Evolutionary conservation across 805 yeast species (phyloP).

Genomic region (Blastobotrys robertii): DNA sequence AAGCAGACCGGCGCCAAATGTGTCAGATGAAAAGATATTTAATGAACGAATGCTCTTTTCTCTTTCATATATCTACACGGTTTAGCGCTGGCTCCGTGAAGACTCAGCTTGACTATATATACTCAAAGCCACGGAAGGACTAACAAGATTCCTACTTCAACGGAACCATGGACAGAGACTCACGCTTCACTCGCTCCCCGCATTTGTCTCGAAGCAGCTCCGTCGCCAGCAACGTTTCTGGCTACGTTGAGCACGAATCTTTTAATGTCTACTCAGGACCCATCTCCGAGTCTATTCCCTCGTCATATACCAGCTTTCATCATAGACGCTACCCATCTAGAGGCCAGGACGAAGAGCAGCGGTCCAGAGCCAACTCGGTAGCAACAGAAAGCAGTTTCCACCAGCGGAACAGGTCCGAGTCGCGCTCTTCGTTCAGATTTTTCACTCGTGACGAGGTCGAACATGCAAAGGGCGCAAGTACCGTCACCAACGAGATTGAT

Average conservation of each 20-base stretch:
- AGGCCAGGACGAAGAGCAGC: slow-evolving; percentile 11
- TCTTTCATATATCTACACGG: too few relatives aligned
- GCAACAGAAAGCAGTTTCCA: slow-evolving; percentile 1
- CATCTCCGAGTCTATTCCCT: slow-evolving; percentile 58
- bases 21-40: too few relatives aligned
- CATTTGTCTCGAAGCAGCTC: too few relatives aligned
- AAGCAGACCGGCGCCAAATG: too few relatives aligned
- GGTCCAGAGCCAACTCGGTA: neutral
- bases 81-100: too few relatives aligned
- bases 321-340: slow-evolving; percentile 15
- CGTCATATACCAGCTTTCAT: slow-evolving; percentile 60
- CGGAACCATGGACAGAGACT: too few relatives aligned
- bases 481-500: slow-evolving; percentile 44
- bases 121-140: too few relatives aligned
- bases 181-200: too few relatives aligned
- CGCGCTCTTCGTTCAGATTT: slow-evolving; percentile 50
- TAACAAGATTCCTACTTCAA: too few relatives aligned
- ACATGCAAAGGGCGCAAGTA: slow-evolving; percentile 72
- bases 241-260: slow-evolving; percentile 6
- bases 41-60: too few relatives aligned
- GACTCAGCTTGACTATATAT: too few relatives aligned
- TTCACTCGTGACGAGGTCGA: slow-evolving; percentile 78
- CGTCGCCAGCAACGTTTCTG: too few relatives aligned
- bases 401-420: slow-evolving; percentile 11
- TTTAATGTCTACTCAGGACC: slow-evolving; percentile 65